phyloP scores from a whole-genome alignment of 306 rosid genomes.

The Vigna mungo region DNA sequence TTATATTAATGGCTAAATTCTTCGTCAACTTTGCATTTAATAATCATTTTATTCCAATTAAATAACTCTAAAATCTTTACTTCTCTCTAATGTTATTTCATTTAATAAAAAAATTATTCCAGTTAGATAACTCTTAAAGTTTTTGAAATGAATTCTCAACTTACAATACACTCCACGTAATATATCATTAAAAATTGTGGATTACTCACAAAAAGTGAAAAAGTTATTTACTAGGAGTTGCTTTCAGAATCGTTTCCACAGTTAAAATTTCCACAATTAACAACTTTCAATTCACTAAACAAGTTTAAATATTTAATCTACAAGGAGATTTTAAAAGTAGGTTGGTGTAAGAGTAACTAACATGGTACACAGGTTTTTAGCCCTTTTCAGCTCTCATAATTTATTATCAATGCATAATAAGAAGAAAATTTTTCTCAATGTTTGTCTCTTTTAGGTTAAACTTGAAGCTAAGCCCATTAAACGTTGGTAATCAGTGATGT shows the following conservation, averaged over 20 bases:
- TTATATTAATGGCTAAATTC: no score
- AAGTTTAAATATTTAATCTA: slow-evolving; percentile 19
- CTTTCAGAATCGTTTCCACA: not conserved
- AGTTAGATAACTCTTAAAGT: not conserved
- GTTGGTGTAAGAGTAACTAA: slow-evolving; percentile 39
- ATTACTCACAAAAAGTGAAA: not conserved
- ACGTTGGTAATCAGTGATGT: slow-evolving; percentile 37
- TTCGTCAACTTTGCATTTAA: no score
- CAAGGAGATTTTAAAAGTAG: slow-evolving; percentile 8
- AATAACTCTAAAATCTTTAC: no score
- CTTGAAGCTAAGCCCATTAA: slow-evolving; percentile 53
- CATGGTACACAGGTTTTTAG: slow-evolving; percentile 9
- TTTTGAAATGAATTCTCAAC: not conserved
- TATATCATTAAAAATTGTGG: not conserved
- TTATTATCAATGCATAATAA: not conserved
- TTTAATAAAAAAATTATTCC: not conserved
- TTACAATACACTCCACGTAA: not conserved
- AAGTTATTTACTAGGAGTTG: not conserved
- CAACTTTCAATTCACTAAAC: not conserved
- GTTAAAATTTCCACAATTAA: not conserved
- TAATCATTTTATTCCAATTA: no score
- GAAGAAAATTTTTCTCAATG: not conserved
- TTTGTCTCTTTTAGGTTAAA: slow-evolving; percentile 46
- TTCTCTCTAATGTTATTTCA: not conserved
- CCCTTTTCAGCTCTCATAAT: not conserved